Base-by-base conservation (phyloP, 495 filamentous ascomycete genomes). In the Rusavskia elegans region DNA sequence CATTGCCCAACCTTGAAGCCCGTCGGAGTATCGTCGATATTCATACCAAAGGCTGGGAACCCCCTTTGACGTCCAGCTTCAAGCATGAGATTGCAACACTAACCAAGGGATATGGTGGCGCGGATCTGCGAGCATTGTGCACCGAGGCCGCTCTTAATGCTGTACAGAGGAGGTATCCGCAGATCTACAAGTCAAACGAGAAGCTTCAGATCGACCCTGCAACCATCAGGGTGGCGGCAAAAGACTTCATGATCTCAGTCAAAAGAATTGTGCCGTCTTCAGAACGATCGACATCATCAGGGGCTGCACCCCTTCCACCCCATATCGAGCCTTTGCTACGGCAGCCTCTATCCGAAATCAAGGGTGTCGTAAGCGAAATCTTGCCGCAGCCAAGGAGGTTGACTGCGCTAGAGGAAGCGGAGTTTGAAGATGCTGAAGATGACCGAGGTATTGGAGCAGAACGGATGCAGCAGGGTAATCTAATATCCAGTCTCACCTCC, bases 131-230 rank as follows among this genome's bases (percentile, higher is more conserved):
- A 32, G 89, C 93, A 27, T 75, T 98, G 44, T 95, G 87, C 68
- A 98, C 93, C 1, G 92, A 98, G 71, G 90, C 92, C n/a, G 87
- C 93, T 8, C 70, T 98, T n/a, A 98, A 97, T 66, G 88, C 92
- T 13, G 89, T 98, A 21, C 93, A 98, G 64, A 75, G 92, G 52
- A 85, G 84, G 19, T 98, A 92, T 62, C 92, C 92, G 9, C 93
- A 98, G 61, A 94, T 98, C 46, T 98, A 98, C 71, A 76, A 79
- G 49, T 92, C 90, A 0, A 78, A 85, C 59, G 76, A 93, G 62
- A 97, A 97, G 66, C 82, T 97, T 30, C 65, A 89, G 27, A 89
- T 97, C 51, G 82, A 96, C 59, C 84, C 88, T 0, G 77, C 78
- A 49, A 84, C 75, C 54, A 90, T 98, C 57, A 79, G 80, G 25